A percentile compares a stretch with the other conserved stretches of the same genome.
Evolutionary conservation across 2,329 filamentous ascomycete genomes (phyloP).

Genomic region (Talaromyces sp.): DNA sequence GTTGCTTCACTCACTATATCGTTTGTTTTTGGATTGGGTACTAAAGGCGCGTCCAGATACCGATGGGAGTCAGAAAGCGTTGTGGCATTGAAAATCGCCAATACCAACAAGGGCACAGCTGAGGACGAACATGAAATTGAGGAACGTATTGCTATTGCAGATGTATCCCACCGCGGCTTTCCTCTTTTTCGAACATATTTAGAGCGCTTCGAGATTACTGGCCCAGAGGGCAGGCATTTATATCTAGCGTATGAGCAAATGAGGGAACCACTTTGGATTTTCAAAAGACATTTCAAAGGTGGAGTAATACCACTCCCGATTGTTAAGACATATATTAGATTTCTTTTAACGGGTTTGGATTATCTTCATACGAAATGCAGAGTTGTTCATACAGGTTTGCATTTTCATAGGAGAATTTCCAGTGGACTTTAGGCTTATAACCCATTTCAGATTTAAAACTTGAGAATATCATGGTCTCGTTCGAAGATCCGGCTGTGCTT

Average conservation of each 20-base stretch:
- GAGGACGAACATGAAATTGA: slow-evolving; percentile 38
- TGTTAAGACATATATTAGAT: not conserved
- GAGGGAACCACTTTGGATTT: slow-evolving; percentile 41
- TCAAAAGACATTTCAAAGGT: slow-evolving; percentile 39
- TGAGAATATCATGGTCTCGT: not conserved
- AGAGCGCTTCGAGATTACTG: slow-evolving; percentile 13
- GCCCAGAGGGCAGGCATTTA: slow-evolving; percentile 22
- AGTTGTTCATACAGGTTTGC: not conserved
- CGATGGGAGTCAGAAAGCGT: slow-evolving; percentile 23
- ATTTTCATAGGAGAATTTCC: not conserved
- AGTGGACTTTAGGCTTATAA: not conserved
- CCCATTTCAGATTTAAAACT: not conserved
- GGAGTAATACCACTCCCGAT: too few relatives aligned
- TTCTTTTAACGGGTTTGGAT: not conserved
- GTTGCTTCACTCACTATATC: too few relatives aligned
- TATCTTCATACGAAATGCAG: not conserved
- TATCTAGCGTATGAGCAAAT: slow-evolving; percentile 42
- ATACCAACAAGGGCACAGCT: slow-evolving; percentile 23
- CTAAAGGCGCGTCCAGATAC: too few relatives aligned
- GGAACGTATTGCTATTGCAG: slow-evolving; percentile 30
- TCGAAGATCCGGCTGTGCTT: not conserved
- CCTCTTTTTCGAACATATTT: slow-evolving; percentile 22
- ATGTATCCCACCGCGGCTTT: slow-evolving; percentile 29
- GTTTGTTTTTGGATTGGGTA: too few relatives aligned
- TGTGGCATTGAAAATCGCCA: slow-evolving; percentile 29